phyloP scores from a whole-genome alignment of 2,329 filamentous ascomycete genomes.

The Colletotrichum chrysophilum region DNA sequence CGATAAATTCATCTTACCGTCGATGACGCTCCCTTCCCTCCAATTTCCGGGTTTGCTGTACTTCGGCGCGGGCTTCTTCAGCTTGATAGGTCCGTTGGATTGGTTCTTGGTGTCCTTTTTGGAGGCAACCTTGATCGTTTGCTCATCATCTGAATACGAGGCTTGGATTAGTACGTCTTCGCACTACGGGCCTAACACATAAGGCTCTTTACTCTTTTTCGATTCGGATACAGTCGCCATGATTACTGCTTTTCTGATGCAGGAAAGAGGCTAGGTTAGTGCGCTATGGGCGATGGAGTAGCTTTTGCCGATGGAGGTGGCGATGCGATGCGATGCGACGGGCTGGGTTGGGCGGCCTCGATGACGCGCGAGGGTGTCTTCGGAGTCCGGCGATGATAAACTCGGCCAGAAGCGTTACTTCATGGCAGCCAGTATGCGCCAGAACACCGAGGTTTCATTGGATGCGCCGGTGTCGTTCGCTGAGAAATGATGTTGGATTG shows the following conservation, averaged over 20 bases:
- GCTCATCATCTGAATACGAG: constrained; percentile 52
- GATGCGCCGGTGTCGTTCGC: background rate
- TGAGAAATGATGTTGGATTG: background rate
- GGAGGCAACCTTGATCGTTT: constrained; percentile 67
- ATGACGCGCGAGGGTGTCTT: background rate
- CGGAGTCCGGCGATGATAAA: background rate
- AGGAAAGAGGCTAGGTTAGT: background rate
- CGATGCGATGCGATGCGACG: background rate
- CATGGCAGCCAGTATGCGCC: background rate
- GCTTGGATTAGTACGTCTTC: background rate
- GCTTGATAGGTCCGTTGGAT: constrained; percentile 57
- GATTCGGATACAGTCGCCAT: constrained; percentile 22
- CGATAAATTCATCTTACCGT: constrained; percentile 49
- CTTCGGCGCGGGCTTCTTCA: constrained; percentile 69
- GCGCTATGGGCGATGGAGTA: background rate
- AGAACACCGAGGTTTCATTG: background rate
- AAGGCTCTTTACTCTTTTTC: constrained; percentile 16
- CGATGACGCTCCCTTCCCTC: constrained; percentile 69
- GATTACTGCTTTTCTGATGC: background rate
- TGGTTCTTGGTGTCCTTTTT: constrained; percentile 55
- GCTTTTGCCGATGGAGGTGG: background rate
- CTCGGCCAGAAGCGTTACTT: background rate
- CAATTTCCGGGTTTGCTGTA: constrained; percentile 73
- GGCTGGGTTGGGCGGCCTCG: background rate
- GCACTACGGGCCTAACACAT: background rate